These are phyloP conservation scores for Steccherinum ochraceum DNA, from an alignment of 768 basidiomycete genomes.

Conservation along the genomic window DNA sequence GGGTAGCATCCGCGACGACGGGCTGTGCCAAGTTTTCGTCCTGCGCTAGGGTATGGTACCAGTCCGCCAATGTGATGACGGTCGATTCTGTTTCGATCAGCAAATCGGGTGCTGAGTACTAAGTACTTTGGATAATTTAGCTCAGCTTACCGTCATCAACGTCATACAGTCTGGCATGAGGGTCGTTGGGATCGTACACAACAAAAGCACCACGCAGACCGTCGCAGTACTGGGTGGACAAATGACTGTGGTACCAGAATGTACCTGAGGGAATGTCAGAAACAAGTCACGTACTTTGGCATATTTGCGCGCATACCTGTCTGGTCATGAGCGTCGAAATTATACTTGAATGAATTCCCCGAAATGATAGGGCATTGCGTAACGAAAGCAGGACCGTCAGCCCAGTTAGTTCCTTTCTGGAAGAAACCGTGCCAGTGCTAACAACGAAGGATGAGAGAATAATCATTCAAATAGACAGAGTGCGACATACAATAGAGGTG, in stretches of 20 bases:
- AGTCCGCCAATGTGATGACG: constrained; percentile 39
- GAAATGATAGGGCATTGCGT: constrained; percentile 31
- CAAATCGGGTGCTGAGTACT: not conserved
- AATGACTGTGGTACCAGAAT: constrained; percentile 45
- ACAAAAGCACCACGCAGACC: constrained; percentile 45
- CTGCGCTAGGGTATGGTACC: constrained; percentile 25
- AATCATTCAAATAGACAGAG: not conserved
- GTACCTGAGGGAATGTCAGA: constrained; percentile 16
- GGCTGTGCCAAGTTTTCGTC: not conserved
- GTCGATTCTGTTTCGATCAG: constrained; percentile 32
- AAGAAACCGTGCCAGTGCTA: constrained; percentile 43
- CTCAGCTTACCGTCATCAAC: constrained; percentile 35
- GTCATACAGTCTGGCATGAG: constrained; percentile 34
- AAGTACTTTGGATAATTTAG: not conserved
- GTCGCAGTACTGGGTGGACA: constrained; percentile 48
- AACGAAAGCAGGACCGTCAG: constrained; percentile 42
- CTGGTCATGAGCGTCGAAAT: constrained; percentile 24
- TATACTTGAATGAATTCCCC: constrained; percentile 32
- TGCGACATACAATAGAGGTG: not conserved
- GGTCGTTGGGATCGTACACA: constrained; percentile 30
- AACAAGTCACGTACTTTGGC: not conserved
- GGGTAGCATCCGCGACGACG: constrained; percentile 20
- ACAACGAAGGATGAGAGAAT: not conserved
- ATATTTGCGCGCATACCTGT: constrained; percentile 10
- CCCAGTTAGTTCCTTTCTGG: constrained; percentile 34